Evolutionary conservation across 192 early-diverging fungal genomes (phyloP), one percentile per base, ranked within the genome.

Genomic region (Funneliformis mosseae): DNA sequence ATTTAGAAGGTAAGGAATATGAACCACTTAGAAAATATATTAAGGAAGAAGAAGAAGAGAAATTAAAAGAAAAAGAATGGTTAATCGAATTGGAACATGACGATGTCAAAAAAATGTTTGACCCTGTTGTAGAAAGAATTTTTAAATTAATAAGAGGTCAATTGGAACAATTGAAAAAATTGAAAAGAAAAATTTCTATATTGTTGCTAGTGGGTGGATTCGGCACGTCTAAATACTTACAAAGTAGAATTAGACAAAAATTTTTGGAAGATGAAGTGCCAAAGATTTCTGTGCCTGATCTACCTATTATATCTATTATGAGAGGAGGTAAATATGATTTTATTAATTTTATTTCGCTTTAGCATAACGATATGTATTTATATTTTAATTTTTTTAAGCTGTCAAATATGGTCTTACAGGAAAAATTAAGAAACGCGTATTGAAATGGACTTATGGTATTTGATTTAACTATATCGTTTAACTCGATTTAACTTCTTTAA

Each of bases 181-280:
- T 83, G 8, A 74, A 80, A 27, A 74, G 28, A 27, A 68, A 79
- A 10, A 77, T 85, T 25, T 84, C 87, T 39, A 84, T 87, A 23
- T 84, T 88, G 46, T 87, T 90, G 59, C 59, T 90, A 50, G 88
- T 88, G 14, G 89, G 89, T 80, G 89, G 89, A 1, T 90, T 90
- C 79, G 85, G 89, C 18, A 83, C 84, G 0, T 88, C 87, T 11
- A 84, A 84, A 11, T 90, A 90, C 70, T 68, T 90, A 12, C 84
- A 84, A 62, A 84, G 83, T 55, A 85, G 88, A 25, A 84, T 88
- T 21, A 84, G 82, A 39, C 73, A 88, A 67, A 84, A 87, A 63
- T 88, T 88, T 83, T 74, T 79, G 9, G 63, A 78, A 48, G 80
- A 83, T 43, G 80, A 83, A 4, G 80, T 86, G 1, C 84, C 82